Evolutionary conservation across 768 basidiomycete species (phyloP), one percentile per base, ranked within the genome.

Genomic region (Candolleomyces aberdarensis): DNA sequence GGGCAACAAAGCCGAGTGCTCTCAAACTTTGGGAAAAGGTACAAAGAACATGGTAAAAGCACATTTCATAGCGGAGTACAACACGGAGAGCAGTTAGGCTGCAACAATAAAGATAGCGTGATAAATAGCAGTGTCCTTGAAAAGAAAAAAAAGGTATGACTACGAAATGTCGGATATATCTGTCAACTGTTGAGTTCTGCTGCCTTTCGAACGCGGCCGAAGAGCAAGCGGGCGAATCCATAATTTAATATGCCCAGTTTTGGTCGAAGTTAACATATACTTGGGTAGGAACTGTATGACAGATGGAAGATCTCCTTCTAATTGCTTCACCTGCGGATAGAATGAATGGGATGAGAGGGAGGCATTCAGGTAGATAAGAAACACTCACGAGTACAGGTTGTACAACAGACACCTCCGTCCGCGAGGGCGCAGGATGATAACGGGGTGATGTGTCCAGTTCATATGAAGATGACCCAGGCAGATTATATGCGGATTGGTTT

Each of bases 361-460:
- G 31, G 1, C 51, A 48, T n/a, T 43, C 15, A 57, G 26, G 17
- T 46, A 6, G 20, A 47, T 29, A n/a, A 36, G 17, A n/a, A 22
- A 46, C 22, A 79, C 83, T 66, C 67, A 94, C 93, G 64, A 96
- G 74, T 43, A 96, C 93, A 22, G 96, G 94, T 67, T 96, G 95
- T 2, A 97, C 86, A 29, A 91, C 83, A 5, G 94, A 89, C 10
- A 96, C 87, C 65, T 97, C 96, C 64, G 90, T 94, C 22, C 94
- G 81, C 2, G 93, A 91, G 3, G 95, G 96, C 3, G 96, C 92
- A 26, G 92, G 85, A 66, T 98, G 96, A 66, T 88, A 96, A 13
- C 86, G 80, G 31, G 80, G 73, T 13, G 79, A 76, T 3, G 77
- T 73, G 19, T 66, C 70, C 43, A 69, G 77, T 40, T 84, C 84